Percentiles rank a stretch among this genome's conserved stretches.
phyloP scores from a whole-genome alignment of 2,329 filamentous ascomycete species.

The Aspergillus proliferans region DNA sequence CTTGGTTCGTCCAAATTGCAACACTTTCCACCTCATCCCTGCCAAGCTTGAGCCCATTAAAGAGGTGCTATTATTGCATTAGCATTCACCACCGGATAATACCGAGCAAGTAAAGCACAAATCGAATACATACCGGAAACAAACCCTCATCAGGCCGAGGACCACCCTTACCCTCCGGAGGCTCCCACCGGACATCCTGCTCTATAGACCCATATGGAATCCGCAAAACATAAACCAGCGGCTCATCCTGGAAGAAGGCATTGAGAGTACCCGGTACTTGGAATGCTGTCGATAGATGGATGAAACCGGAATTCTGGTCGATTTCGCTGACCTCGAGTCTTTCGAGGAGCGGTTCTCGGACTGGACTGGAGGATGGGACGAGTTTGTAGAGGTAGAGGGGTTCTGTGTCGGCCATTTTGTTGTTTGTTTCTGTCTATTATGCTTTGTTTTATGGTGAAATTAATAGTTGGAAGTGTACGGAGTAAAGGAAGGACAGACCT shows the following conservation, averaged over 20 bases:
- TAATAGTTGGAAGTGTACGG: background rate
- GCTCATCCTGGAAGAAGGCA: conserved; percentile 32
- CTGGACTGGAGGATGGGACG: conserved; percentile 27
- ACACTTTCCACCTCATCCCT: conserved; percentile 34
- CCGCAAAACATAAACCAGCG: conserved; percentile 31
- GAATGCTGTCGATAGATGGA: conserved; percentile 33
- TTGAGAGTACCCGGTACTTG: conserved; percentile 36
- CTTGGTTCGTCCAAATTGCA: conserved; percentile 31
- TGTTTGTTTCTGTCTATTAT: background rate
- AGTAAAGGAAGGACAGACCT: background rate
- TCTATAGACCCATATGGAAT: conserved; percentile 27
- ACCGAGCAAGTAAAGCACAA: background rate
- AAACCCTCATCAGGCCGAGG: conserved; percentile 32
- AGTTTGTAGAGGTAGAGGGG: conserved; percentile 36
- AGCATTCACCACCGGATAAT: background rate
- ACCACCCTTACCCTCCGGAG: conserved; percentile 30
- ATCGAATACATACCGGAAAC: conserved; percentile 29
- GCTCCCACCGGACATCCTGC: conserved; percentile 31
- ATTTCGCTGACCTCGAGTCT: conserved; percentile 31
- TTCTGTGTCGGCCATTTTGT: conserved; percentile 16
- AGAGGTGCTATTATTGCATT: conserved; percentile 27
- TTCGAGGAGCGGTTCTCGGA: conserved; percentile 32
- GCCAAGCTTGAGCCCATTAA: conserved; percentile 33
- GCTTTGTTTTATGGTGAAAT: background rate
- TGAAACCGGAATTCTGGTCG: conserved; percentile 30